Conservation (phyloP, 805 yeast species). For the Ogataea allantospora region DNA sequence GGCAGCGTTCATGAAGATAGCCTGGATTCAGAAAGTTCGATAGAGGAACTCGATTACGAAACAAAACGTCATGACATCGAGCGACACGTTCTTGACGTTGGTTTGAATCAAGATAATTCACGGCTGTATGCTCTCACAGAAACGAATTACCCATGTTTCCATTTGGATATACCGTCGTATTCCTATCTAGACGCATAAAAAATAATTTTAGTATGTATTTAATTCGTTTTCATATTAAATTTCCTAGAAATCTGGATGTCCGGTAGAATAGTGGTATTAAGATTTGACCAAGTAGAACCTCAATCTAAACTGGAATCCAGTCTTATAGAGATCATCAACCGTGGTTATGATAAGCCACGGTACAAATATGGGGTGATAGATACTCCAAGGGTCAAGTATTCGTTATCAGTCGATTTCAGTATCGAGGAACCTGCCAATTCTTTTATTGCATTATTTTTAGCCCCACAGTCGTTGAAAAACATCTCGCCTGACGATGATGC, state of each 20-base stretch:
- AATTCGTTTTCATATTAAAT: too few relatives aligned
- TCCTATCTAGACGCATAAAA: slow-evolving; percentile 18
- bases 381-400: slow-evolving; percentile 40
- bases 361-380: slow-evolving; percentile 41
- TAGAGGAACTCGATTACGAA: slow-evolving; percentile 33
- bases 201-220: background rate
- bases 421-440: slow-evolving; percentile 26
- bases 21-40: slow-evolving; percentile 12
- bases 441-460: slow-evolving; percentile 23
- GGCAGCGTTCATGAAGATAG: slow-evolving; percentile 16
- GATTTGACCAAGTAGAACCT: slow-evolving; percentile 1
- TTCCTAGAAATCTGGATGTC: slow-evolving; percentile 2
- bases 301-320: slow-evolving; percentile 15
- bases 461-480: slow-evolving; percentile 21
- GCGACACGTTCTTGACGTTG: slow-evolving; percentile 24
- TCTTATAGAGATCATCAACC: slow-evolving; percentile 40
- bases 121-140: slow-evolving; percentile 47
- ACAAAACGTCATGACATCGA: slow-evolving; percentile 16
- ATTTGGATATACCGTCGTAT: slow-evolving; percentile 69
- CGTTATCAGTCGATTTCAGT: slow-evolving; percentile 28
- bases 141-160: slow-evolving; percentile 75
- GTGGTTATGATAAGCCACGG: slow-evolving; percentile 49
- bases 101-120: slow-evolving; percentile 15
- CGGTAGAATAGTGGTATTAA: slow-evolving; percentile 4
- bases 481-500: slow-evolving; percentile 19